Evolutionary conservation across 2,329 filamentous ascomycete species (phyloP).

Genomic region (Neurospora sp.): DNA sequence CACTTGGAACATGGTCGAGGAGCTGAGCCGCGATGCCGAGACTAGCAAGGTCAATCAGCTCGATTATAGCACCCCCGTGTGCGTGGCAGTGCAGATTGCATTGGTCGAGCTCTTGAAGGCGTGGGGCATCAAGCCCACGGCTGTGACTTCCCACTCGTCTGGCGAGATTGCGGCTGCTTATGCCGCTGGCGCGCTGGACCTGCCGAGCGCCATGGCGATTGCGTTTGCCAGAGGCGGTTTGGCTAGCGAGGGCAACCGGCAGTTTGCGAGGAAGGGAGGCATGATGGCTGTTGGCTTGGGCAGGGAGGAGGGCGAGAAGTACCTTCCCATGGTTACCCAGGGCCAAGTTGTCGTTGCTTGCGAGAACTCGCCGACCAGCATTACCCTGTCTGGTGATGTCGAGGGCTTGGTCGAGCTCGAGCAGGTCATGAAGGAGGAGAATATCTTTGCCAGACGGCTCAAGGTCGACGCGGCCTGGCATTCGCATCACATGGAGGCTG

Average conservation of each 20-base stretch:
- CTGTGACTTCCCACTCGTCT: constrained; percentile 24
- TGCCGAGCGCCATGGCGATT: constrained; percentile 25
- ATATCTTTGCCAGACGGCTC: constrained; percentile 26
- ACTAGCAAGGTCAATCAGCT: constrained; percentile 13
- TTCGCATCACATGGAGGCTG: constrained; percentile 29
- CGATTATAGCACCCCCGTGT: constrained; percentile 15
- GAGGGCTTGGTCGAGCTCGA: constrained; percentile 21
- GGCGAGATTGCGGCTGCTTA: constrained; percentile 34
- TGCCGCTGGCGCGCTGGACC: constrained; percentile 21
- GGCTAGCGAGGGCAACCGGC: constrained; percentile 9
- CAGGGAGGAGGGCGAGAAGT: constrained; percentile 7
- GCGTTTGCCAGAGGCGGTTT: constrained; percentile 30
- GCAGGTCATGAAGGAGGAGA: constrained; percentile 19
- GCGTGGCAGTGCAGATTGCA: constrained; percentile 31
- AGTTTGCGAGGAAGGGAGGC: constrained; percentile 11
- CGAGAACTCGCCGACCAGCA: constrained; percentile 16
- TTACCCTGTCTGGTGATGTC: constrained; percentile 19
- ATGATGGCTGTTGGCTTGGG: constrained; percentile 18
- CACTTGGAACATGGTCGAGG: constrained; percentile 12
- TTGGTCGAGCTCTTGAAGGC: constrained; percentile 27
- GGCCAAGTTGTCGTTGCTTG: constrained; percentile 16
- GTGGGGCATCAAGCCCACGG: constrained; percentile 19
- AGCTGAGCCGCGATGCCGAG: not conserved
- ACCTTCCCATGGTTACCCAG: constrained; percentile 8
- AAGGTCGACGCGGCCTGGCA: constrained; percentile 34